Evolutionary conservation across 306 rosid species (phyloP), one percentile per base, ranked within the genome.

Genomic region (Trichosanthes cucumerina): DNA sequence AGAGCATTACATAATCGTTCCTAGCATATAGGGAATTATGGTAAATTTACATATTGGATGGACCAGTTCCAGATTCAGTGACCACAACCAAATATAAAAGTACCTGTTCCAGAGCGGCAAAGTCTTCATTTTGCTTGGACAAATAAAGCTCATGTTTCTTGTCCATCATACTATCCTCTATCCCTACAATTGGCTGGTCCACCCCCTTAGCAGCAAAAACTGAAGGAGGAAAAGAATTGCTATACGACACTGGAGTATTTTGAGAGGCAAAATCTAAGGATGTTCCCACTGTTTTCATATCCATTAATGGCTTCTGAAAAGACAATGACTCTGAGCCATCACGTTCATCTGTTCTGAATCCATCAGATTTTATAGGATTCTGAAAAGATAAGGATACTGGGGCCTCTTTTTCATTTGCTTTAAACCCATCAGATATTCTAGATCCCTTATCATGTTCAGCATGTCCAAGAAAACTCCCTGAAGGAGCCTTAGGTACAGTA

Each of bases 71-170:
- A 31, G 46, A 26, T 74, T 74, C 46, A 50, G 31, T 4, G 24
- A 77, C 83, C 66, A 16, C 70, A 83, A 53, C 65, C 50, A 76
- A 71, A 52, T 80, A 78, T 52, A 78, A n/a, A 41, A 83, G 54
- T 81, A 96, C 99, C 99, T 92, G 99, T 82, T 96, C 99, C 84
- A 96, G 85, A 82, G 98, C 92, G 79, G 93, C 63, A 80, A 96
- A 96, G 81, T 96, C 98, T 68, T 96, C 99, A 81, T 91, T 87
- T 44, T 91, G 88, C 74, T 92, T 82, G 53, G 92, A 78, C 34
- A 87, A 82, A 83, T 80, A 86, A 77, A 85, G 89, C 13, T 87
- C 90, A 64, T 81, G 86, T 71, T 83, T 86, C 81, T 43, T 87
- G 80, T 89, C 92, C 89, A 76, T 26, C 46, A 79, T 90, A 82